These are phyloP conservation scores for Pseudophaeomoniella oleicola DNA, from an alignment of 2,329 filamentous ascomycete genomes.

Conservation along the genomic window DNA sequence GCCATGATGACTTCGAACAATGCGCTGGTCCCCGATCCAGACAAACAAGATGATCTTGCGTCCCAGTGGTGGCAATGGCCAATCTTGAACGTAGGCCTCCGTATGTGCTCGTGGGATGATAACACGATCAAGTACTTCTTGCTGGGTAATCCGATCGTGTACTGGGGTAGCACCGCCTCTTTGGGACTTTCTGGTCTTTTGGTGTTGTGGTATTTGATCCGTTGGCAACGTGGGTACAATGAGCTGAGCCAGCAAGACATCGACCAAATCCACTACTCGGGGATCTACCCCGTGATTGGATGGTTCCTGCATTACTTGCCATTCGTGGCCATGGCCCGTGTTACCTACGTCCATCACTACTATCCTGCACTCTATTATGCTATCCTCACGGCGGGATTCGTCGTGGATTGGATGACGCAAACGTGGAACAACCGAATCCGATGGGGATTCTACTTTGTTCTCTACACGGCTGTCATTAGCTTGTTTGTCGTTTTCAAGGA, in stretches of 20 bases:
- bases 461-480: constrained; percentile 60
- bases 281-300: constrained; percentile 77
- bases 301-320: constrained; percentile 96
- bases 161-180: constrained; percentile 81
- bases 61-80: constrained; percentile 99
- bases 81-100: constrained; percentile 80
- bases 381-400: constrained; percentile 77
- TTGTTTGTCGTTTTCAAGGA: constrained; percentile 85
- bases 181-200: constrained; percentile 60
- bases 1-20: constrained; percentile 99
- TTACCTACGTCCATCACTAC: constrained; percentile 98
- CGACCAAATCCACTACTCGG: constrained; percentile 88
- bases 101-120: constrained; percentile 98
- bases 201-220: constrained; percentile 70
- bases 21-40: constrained; percentile 87
- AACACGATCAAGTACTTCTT: constrained; percentile 95
- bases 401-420: constrained; percentile 67
- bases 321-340: constrained; percentile 93
- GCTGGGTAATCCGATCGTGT: constrained; percentile 87
- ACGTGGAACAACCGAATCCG: constrained; percentile 50
- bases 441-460: constrained; percentile 52
- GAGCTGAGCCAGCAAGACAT: constrained; percentile 70
- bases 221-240: constrained; percentile 89
- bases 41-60: constrained; percentile 96
- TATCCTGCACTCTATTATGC: constrained; percentile 97